These are phyloP conservation scores for Mortierella sp. DNA, from an alignment of 371 early-diverging fungal genomes.

Conservation along the genomic window DNA sequence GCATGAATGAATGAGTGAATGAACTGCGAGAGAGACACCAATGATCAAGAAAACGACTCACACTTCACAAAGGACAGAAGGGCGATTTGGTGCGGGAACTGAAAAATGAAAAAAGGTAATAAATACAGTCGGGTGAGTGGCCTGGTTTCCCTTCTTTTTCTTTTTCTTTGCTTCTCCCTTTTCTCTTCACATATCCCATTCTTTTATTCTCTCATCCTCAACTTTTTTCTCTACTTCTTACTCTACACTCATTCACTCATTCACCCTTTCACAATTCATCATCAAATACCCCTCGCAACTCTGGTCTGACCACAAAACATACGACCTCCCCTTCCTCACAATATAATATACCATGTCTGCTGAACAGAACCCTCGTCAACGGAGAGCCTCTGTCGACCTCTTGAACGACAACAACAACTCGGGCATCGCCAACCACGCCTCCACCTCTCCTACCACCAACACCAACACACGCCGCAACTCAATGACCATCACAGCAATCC, in stretches of 20 bases:
- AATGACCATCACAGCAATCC: conserved; percentile 27
- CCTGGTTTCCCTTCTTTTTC: not conserved
- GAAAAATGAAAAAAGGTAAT: not conserved
- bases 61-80: not conserved
- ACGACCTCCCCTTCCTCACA: not conserved
- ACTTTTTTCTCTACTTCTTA: not conserved
- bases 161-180: not conserved
- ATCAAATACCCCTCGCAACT: not conserved
- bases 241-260: not conserved
- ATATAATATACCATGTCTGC: not conserved
- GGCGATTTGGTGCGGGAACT: not conserved
- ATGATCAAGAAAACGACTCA: not conserved
- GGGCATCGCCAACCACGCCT: not conserved
- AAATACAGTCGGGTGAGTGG: not conserved
- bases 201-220: not conserved
- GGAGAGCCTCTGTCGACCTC: conserved; percentile 21
- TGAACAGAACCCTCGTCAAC: conserved; percentile 9
- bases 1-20: not conserved
- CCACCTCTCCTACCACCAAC: not conserved
- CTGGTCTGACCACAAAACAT: not conserved
- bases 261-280: not conserved
- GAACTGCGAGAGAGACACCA: not conserved
- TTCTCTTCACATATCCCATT: not conserved
- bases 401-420: conserved; percentile 11
- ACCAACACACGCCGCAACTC: conserved; percentile 11